Evolutionary conservation across 1,284 basidiomycete species (phyloP), one percentile per base, ranked within the genome.

Genomic region (Naganishia albida): DNA sequence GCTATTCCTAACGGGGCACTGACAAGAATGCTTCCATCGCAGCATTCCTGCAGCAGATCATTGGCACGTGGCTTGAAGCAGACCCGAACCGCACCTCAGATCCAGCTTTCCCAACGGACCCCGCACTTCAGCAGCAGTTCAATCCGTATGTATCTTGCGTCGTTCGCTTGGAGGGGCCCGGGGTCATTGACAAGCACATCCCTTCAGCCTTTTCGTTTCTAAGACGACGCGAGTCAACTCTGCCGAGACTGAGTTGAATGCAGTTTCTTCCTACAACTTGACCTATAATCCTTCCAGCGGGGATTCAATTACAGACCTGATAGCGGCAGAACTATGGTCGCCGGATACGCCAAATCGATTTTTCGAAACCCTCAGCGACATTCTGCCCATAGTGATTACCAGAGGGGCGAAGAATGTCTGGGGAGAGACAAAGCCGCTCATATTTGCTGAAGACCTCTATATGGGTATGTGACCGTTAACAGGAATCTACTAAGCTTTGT

Each of bases 351-450:
- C 57, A 20, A 60, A 60, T 60, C 46, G 57, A 15, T 60, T 60
- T 46, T 60, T 60, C 26, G 34, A 46, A 15, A 40, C 57, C 6
- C n/a, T 60, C 10, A 34, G 30, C 18, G 34, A 60, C 34, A 28
- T 60, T 26, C 18, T 60, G 30, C 57, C 57, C 7, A 50, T 60
- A 49, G 46, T 48, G 23, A 30, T 60, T 2, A 42, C 44, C 2
- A 49, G 57, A 40, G 48, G 46, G 40, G 57, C 57, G 23, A 60
- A 49, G 46, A 60, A 60, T 40, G 57, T 60, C 2, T 60, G 57
- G 57, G 57, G 57, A 26, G 57, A 60, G 15, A 60, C 48, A 3
- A 60, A 25, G 25, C 57, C 57, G 2, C 38, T 60, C 8, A 30
- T 50, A 7, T 38, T 60, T n/a, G 57, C 49, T 34, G 46, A 60